Evolutionary conservation across 306 rosid genomes (phyloP).

Genomic region (Vigna trinervia): DNA sequence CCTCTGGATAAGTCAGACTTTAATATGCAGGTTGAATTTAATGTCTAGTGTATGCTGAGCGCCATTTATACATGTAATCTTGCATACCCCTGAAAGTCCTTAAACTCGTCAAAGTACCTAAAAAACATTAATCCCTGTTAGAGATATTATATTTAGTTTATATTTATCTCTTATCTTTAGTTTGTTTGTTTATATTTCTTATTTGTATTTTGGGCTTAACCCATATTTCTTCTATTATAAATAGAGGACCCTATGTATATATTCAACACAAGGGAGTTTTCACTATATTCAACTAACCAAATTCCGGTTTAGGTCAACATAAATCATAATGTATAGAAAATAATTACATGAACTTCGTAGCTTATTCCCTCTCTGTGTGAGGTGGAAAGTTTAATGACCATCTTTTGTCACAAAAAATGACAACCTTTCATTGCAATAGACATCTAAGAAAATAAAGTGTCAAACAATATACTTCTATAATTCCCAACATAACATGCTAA

Average conservation of each 20-base stretch:
- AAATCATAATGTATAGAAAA: conserved; percentile 3
- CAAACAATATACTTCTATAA: conserved; percentile 19
- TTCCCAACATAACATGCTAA: conserved; percentile 11
- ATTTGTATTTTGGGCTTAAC: too few relatives aligned
- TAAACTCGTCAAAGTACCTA: neutral
- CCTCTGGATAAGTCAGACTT: too few relatives aligned
- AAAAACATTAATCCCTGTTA: neutral
- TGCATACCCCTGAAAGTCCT: too few relatives aligned
- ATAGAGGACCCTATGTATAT: too few relatives aligned
- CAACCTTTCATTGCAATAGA: conserved; percentile 12
- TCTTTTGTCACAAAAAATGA: conserved; percentile 20
- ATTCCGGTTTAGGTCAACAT: conserved; percentile 8
- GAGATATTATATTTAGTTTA: too few relatives aligned
- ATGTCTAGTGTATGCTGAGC: too few relatives aligned
- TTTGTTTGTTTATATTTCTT: too few relatives aligned
- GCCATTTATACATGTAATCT: too few relatives aligned
- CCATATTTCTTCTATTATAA: too few relatives aligned
- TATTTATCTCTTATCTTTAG: too few relatives aligned
- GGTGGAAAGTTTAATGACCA: neutral
- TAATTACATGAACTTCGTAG: neutral
- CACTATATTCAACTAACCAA: neutral
- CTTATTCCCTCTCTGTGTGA: neutral
- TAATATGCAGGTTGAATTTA: too few relatives aligned
- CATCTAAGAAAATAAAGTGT: conserved; percentile 24
- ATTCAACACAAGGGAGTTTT: too few relatives aligned